Evolutionary conservation across 345 rosid genomes (phyloP), one percentile per base, ranked within the genome.

Genomic region (Gossypium herbaceum): DNA sequence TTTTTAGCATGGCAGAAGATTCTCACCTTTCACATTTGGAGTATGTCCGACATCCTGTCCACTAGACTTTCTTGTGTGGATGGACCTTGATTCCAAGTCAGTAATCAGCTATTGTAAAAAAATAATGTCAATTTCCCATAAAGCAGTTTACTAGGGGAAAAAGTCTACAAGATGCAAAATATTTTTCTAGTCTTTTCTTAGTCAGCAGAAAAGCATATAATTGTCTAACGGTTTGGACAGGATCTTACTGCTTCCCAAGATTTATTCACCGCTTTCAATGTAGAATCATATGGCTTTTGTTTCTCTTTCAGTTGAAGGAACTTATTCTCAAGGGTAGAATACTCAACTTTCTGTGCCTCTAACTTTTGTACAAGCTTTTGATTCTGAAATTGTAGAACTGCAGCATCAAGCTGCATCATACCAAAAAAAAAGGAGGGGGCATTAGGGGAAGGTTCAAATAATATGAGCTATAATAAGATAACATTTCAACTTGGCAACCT

Each of bases 311-410:
- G 81, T 74, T 72, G 84, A 65, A 85, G 73, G 73, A 88, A 83
- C 79, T 80, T 88, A 73, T 82, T 88, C 84, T 89, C 92, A 72
- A 92, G 86, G 39, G 85, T 85, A 68, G 81, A 83, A 78, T 78
- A 82, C 78, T 93, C 99, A 25, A 86, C 81, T 83, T 91, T 94
- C 80, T 91, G 97, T 52, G 87, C 87, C 82, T 93, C 99, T 80
- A 93, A 67, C 73, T 89, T 92, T 78, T 93, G 93, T 56, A 90
- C 75, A 62, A 95, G 91, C 92, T 95, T 89, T 56, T 90, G 94
- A 80, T 95, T 95, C 80, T 93, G 91, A 82, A 78, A 91, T 76
- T 91, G 97, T 79, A 93, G 86, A 70, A 95, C 97, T 24, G 89
- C 82, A 20, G 94, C 75, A 86, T 86, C 92, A 81, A 84, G 90